A percentile compares a stretch with the other conserved stretches of the same genome.
Evolutionary conservation across 2,329 filamentous ascomycete genomes (phyloP).

Genomic region (Eutypa lata): DNA sequence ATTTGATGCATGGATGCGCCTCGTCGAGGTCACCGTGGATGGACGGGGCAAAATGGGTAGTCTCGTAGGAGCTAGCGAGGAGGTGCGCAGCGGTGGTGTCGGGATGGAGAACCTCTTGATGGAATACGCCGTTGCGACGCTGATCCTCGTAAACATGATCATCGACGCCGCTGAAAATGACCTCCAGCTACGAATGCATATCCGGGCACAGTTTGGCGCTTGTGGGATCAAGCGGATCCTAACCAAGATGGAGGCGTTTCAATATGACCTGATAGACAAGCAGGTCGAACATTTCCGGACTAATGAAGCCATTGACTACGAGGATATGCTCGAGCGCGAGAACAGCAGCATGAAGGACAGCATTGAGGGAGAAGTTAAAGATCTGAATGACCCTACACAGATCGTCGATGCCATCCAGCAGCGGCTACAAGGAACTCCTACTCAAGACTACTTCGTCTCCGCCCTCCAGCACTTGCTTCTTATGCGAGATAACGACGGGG

Average conservation of each 20-base stretch:
- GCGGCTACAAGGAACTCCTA: constrained; percentile 77
- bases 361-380: constrained; percentile 80
- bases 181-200: constrained; percentile 86
- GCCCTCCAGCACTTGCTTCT: constrained; percentile 92
- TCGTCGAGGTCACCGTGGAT: constrained; percentile 95
- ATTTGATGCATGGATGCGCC: constrained; percentile 98
- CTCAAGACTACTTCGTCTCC: constrained; percentile 93
- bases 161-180: constrained; percentile 88
- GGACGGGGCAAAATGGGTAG: constrained; percentile 98
- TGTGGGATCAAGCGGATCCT: constrained; percentile 93
- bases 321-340: constrained; percentile 91
- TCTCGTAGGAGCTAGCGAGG: constrained; percentile 92
- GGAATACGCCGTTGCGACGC: constrained; percentile 95
- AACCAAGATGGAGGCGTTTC: constrained; percentile 96
- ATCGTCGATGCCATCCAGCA: constrained; percentile 92
- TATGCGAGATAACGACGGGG: constrained; percentile 85
- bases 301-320: constrained; percentile 97
- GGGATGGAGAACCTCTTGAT: constrained; percentile 98
- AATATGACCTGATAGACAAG: constrained; percentile 98
- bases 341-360: constrained; percentile 87
- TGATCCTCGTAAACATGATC: constrained; percentile 95
- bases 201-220: constrained; percentile 91
- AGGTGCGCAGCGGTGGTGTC: constrained; percentile 91
- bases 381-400: constrained; percentile 87
- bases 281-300: constrained; percentile 90